Conservation (phyloP, 2,329 filamentous ascomycete species). For the Fusarium anthophilum region DNA sequence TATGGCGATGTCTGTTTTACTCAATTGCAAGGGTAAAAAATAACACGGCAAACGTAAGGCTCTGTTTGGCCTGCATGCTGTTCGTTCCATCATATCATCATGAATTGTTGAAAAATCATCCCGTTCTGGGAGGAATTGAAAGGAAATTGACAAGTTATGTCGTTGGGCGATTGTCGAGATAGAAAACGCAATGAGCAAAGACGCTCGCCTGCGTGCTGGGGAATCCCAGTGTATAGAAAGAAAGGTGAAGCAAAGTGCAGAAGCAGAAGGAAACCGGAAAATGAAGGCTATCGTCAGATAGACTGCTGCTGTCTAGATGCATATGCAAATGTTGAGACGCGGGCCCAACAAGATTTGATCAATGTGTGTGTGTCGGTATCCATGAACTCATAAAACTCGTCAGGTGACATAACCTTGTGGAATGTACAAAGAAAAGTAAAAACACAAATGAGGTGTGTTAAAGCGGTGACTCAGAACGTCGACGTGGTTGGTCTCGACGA, state of each 20-base stretch:
- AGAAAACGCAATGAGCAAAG: conserved; percentile 9
- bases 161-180: conserved; percentile 12
- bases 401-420: conserved; percentile 31
- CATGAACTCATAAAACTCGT: conserved; percentile 41
- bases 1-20: conserved; percentile 2
- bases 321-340: conserved; percentile 36
- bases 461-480: conserved; percentile 61
- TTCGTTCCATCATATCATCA: conserved; percentile 46
- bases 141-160: conserved; percentile 16
- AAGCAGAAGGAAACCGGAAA: conserved; percentile 8
- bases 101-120: conserved; percentile 37
- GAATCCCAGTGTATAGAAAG: conserved; percentile 25
- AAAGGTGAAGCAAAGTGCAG: conserved; percentile 11
- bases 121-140: conserved; percentile 11
- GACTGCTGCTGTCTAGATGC: conserved; percentile 41
- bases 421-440: conserved; percentile 37
- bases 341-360: conserved; percentile 28
- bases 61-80: conserved; percentile 41
- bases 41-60: conserved; percentile 38
- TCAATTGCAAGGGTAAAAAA: conserved; percentile 26
- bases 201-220: conserved; percentile 1
- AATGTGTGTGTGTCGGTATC: conserved; percentile 26
- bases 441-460: conserved; percentile 43
- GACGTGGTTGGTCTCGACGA: conserved; percentile 52
- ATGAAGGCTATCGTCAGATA: conserved; percentile 31